These are phyloP conservation scores for Melaleuca alternifolia DNA, from an alignment of 345 rosid genomes.

Conservation along the genomic window DNA sequence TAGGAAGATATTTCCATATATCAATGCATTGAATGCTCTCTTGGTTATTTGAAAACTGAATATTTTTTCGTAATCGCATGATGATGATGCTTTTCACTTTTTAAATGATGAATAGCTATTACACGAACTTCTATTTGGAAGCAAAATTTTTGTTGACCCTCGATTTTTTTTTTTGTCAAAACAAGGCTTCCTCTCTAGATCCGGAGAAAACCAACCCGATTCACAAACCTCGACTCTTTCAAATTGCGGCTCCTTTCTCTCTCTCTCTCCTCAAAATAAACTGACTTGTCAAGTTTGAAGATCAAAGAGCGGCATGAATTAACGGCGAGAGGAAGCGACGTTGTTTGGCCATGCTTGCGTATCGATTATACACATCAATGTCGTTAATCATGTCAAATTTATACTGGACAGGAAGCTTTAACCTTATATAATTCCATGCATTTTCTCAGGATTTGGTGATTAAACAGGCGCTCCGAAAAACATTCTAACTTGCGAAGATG, in stretches of 20 bases:
- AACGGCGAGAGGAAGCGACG: neutral
- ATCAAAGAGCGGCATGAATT: fast-evolving
- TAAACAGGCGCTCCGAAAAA: no score
- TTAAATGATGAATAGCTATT: neutral
- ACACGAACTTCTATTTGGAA: neutral
- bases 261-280: neutral
- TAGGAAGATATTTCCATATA: neutral
- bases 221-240: neutral
- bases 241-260: no score
- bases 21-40: neutral
- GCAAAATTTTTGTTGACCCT: neutral
- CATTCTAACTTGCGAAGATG: no score
- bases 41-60: neutral
- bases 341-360: fast-evolving
- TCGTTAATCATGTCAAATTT: neutral
- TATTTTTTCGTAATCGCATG: fast-evolving
- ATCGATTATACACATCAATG: no score
- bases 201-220: fast-evolving
- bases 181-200: no score
- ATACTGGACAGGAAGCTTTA: neutral
- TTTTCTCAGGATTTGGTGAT: no score
- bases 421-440: no score
- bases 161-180: fast-evolving
- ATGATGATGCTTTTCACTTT: neutral
- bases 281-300: neutral